Conservation (phyloP, 1,139 yeast species). For the Pichia sp. region DNA sequence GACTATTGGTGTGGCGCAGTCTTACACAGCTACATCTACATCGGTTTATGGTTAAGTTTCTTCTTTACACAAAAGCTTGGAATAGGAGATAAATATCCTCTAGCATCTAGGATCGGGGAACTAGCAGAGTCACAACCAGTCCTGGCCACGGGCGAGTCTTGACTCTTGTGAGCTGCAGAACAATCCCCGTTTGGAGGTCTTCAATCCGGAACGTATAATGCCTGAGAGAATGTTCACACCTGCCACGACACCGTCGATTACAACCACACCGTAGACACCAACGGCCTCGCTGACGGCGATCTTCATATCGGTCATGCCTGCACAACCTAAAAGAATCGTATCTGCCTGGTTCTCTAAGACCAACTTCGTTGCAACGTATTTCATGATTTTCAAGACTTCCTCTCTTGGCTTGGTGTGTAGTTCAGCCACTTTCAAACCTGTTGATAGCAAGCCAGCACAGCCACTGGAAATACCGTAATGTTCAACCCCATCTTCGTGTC, state of each 20-base stretch:
- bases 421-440: constrained; percentile 34
- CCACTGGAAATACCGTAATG: constrained; percentile 31
- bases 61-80: too few relatives aligned
- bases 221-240: constrained; percentile 31
- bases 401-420: constrained; percentile 33
- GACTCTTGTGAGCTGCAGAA: constrained; percentile 20
- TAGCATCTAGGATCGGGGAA: too few relatives aligned
- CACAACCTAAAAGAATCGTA: constrained; percentile 35
- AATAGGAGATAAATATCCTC: too few relatives aligned
- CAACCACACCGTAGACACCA: constrained; percentile 22
- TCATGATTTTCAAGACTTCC: constrained; percentile 32
- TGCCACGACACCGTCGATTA: constrained; percentile 31
- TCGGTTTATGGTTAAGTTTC: too few relatives aligned
- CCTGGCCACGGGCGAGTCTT: constrained; percentile 13
- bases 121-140: constrained; percentile 11
- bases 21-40: too few relatives aligned
- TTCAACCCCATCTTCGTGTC: constrained; percentile 31
- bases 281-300: constrained; percentile 32
- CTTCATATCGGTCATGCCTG: constrained; percentile 38
- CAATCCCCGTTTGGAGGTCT: constrained; percentile 27
- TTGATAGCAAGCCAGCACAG: constrained; percentile 36
- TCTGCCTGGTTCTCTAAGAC: constrained; percentile 34
- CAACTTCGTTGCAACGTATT: constrained; percentile 26
- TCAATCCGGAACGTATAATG: constrained; percentile 23
- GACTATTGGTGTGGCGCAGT: too few relatives aligned